Base-by-base conservation (phyloP, 2,329 filamentous ascomycete species). In the Lecanicillium sp. region DNA sequence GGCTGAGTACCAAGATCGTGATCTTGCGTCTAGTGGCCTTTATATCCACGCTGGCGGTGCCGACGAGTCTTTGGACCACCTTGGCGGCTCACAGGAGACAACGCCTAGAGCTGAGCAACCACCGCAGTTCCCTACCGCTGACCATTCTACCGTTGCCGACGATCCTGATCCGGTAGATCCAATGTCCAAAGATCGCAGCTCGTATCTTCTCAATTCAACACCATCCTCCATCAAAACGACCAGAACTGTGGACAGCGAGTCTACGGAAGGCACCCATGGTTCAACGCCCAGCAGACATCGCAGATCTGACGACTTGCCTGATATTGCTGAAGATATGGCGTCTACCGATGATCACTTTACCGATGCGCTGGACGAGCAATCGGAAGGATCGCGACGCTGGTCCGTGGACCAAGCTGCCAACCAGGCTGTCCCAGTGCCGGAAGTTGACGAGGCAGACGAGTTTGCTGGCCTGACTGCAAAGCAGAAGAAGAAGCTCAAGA, bases 61-160 rank as follows among this genome's bases (percentile, higher is more conserved):
- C 10, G 47, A 58, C 13, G 39, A 57, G 15, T 47, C 52, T 2
- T 54, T 60, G 4, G 51, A 62, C 8, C 73, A 79, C 36, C 53
- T 72, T 19, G 61, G 79, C 8, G 80, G 69, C 32, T 85, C 81
- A 5, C 66, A 79, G 46, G 76, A 86, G 51, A 71, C 73, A 1
- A 88, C 84, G 2, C 84, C 84, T 2, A 84, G 77, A 44, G 80
- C 80, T 4, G 69, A 67, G 14, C 41, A 46, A n/a, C 53, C 44
- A 40, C 58, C 56, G 9, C 51, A 54, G 30, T 46, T 61, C 11
- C 55, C 54, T 43, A 20, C 41, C 13, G n/a, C 38, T 20, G 36
- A 45, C 34, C 39, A 48, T 20, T 20, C 27, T n/a, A 35, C 22
- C 5, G 20, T 39, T 4, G 58, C 56, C 41, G 57, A 60, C 29